Evolutionary conservation across 1,284 basidiomycete genomes (phyloP).

Genomic region (Heterobasidion annosum): DNA sequence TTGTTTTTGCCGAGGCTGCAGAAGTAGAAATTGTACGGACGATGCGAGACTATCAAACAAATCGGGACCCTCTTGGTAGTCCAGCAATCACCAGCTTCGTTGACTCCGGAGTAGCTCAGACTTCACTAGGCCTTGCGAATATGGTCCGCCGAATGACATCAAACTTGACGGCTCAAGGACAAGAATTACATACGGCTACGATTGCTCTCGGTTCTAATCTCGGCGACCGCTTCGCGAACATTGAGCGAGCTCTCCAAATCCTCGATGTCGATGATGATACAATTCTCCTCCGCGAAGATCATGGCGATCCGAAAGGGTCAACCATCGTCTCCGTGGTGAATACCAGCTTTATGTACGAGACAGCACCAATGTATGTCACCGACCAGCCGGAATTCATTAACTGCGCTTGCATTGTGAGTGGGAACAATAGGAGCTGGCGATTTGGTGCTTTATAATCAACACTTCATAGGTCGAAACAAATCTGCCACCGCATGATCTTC

Average conservation of each 20-base stretch:
- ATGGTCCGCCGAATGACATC: background rate
- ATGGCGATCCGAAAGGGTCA: conserved; percentile 7
- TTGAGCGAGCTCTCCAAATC: conserved; percentile 64
- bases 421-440: background rate
- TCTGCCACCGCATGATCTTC: conserved; percentile 52
- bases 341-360: conserved; percentile 93
- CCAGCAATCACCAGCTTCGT: no score
- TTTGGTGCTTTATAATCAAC: background rate
- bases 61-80: background rate
- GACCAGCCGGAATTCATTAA: conserved; percentile 91
- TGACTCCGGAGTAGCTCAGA: background rate
- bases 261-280: conserved; percentile 37
- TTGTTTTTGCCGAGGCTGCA: conserved; percentile 61
- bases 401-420: conserved; percentile 76
- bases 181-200: conserved; percentile 32
- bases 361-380: conserved; percentile 90
- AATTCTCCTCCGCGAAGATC: conserved; percentile 11
- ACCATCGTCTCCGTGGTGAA: conserved; percentile 44
- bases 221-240: conserved; percentile 81
- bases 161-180: background rate
- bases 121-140: background rate
- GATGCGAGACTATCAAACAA: conserved; percentile 21
- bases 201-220: conserved; percentile 89
- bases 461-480: conserved; percentile 61
- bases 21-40: conserved; percentile 51